Percentiles rank a stretch among this genome's conserved stretches.
phyloP scores from a whole-genome alignment of 202 grass and related monocot genomes.

The Alloteropsis angusta region DNA sequence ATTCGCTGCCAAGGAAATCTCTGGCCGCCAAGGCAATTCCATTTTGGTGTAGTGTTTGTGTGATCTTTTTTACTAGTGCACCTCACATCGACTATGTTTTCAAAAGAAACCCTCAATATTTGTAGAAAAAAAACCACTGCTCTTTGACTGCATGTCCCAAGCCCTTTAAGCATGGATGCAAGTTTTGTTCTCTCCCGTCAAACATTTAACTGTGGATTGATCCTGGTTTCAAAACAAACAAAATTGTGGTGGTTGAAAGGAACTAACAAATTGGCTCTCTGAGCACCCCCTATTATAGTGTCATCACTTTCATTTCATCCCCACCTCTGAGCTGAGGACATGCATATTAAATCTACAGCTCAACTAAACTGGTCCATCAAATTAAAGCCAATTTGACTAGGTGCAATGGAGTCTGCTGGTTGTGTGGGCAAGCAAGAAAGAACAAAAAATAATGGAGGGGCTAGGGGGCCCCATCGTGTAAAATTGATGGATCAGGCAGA shows the following conservation, averaged over 20 bases:
- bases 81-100: neutral
- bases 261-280: neutral
- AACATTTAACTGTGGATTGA: neutral
- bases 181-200: neutral
- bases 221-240: neutral
- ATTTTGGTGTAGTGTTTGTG: no score
- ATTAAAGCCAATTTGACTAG: conserved; percentile 22
- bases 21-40: no score
- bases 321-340: neutral
- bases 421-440: conserved; percentile 36
- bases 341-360: conserved; percentile 24
- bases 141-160: neutral
- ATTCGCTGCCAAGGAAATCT: no score
- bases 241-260: neutral
- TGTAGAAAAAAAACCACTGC: neutral
- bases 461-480: conserved; percentile 8
- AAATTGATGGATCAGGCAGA: conserved; percentile 26
- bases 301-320: neutral
- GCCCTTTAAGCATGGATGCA: neutral
- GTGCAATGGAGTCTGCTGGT: conserved; percentile 30
- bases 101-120: neutral
- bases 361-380: conserved; percentile 30
- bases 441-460: conserved; percentile 43
- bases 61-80: neutral
- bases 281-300: neutral